Evolutionary conservation across 164 flowering plant genomes (phyloP).

Genomic region (Vitis vinifera): DNA sequence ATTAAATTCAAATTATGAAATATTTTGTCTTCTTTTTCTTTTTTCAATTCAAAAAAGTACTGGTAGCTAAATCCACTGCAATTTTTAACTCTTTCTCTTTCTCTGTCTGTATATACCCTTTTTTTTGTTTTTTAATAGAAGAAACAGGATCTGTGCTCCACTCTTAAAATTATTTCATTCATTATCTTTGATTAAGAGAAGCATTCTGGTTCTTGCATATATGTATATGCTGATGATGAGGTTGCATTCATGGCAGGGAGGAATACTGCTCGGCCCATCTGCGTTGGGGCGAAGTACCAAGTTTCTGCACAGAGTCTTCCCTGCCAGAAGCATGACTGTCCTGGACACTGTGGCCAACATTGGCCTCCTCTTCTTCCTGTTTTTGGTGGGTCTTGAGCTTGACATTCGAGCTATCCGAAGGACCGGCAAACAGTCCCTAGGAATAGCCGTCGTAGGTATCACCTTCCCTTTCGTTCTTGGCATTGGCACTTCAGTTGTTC

Average conservation of each 20-base stretch:
- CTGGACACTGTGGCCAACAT: slow-evolving; percentile 26
- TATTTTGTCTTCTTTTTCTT: too few relatives aligned
- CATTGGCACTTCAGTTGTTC: slow-evolving; percentile 18
- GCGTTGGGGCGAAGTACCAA: slow-evolving; percentile 18
- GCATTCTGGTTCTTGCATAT: too few relatives aligned
- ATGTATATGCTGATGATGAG: too few relatives aligned
- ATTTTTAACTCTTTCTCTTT: too few relatives aligned
- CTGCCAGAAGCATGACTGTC: slow-evolving; percentile 18
- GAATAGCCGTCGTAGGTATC: slow-evolving; percentile 20
- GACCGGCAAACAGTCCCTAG: slow-evolving; percentile 16
- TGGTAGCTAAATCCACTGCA: too few relatives aligned
- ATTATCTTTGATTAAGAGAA: too few relatives aligned
- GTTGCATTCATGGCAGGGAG: slow-evolving; percentile 17
- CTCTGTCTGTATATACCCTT: too few relatives aligned
- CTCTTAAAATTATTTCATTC: too few relatives aligned
- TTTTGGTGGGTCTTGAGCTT: slow-evolving; percentile 25
- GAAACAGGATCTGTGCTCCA: too few relatives aligned
- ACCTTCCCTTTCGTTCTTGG: slow-evolving; percentile 22
- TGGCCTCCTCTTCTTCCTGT: slow-evolving; percentile 26
- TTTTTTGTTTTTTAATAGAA: too few relatives aligned
- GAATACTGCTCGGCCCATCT: slow-evolving; percentile 26
- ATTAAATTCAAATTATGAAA: too few relatives aligned
- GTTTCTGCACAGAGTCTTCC: slow-evolving; percentile 18
- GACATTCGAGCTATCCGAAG: slow-evolving; percentile 11
- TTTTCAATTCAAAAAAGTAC: too few relatives aligned